These are phyloP conservation scores for Elasticomyces elasticus DNA, from an alignment of 495 filamentous ascomycete genomes.

Conservation along the genomic window DNA sequence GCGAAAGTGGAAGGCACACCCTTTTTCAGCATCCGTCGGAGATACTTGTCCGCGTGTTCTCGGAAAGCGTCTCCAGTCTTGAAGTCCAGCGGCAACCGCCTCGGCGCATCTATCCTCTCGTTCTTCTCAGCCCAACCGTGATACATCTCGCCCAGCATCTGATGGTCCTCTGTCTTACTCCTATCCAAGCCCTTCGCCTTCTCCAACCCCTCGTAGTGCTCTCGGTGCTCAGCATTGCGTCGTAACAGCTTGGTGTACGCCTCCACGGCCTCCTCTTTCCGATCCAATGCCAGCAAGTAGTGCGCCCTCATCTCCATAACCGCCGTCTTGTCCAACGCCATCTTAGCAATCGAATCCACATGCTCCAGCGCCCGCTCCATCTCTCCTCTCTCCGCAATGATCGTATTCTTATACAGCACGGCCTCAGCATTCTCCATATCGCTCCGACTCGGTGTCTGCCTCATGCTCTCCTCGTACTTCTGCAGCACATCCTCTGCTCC, in stretches of 20 bases:
- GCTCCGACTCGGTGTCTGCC: constrained; percentile 57
- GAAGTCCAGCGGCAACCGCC: constrained; percentile 82
- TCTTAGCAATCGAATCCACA: constrained; percentile 63
- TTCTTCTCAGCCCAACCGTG: constrained; percentile 70
- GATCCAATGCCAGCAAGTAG: constrained; percentile 69
- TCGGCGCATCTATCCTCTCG: constrained; percentile 73
- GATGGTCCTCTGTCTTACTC: constrained; percentile 44
- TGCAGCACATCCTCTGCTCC: constrained; percentile 85
- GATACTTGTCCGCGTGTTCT: constrained; percentile 66
- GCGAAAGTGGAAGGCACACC: constrained; percentile 95
- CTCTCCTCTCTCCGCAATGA: constrained; percentile 83
- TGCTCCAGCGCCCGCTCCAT: constrained; percentile 74
- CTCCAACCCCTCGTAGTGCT: constrained; percentile 73
- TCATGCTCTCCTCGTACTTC: constrained; percentile 87
- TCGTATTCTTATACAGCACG: constrained; percentile 84
- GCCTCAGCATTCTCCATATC: constrained; percentile 97
- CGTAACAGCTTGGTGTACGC: constrained; percentile 74
- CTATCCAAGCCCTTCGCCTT: constrained; percentile 53
- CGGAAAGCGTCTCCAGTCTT: constrained; percentile 75
- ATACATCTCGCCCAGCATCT: constrained; percentile 59
- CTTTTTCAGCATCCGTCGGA: constrained; percentile 80
- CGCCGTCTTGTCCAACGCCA: constrained; percentile 74
- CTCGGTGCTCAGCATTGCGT: constrained; percentile 76
- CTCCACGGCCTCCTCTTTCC: constrained; percentile 68
- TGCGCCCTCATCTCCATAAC: constrained; percentile 81